These are phyloP conservation scores for Leptodermis oblonga DNA, from an alignment of 257 asterid genomes.

Conservation along the genomic window DNA sequence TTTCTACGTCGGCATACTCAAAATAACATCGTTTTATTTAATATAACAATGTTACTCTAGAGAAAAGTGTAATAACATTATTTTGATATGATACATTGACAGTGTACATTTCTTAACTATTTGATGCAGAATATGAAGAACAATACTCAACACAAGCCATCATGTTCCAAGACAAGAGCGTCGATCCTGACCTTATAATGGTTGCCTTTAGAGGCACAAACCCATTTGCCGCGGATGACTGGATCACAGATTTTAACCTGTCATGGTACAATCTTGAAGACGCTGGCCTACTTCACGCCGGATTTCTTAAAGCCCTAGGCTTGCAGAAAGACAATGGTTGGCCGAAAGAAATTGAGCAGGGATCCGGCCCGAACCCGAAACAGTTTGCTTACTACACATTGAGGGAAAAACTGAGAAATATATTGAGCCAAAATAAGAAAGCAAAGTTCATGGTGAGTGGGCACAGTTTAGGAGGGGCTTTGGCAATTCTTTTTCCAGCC, in stretches of 20 bases:
- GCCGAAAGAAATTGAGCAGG: slow-evolving; percentile 37
- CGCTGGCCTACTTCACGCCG: slow-evolving; percentile 53
- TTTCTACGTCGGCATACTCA: too few species aligned
- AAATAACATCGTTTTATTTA: too few species aligned
- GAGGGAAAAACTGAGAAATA: slow-evolving; percentile 35
- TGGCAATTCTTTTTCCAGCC: slow-evolving; percentile 48
- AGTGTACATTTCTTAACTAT: too few species aligned
- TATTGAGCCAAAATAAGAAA: slow-evolving; percentile 27
- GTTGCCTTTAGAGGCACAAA: slow-evolving; percentile 65
- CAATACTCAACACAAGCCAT: slow-evolving; percentile 38
- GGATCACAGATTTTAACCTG: slow-evolving; percentile 57
- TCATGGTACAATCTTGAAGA: slow-evolving; percentile 57
- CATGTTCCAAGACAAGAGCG: slow-evolving; percentile 39
- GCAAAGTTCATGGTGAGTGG: slow-evolving; percentile 55
- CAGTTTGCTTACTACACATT: slow-evolving; percentile 53
- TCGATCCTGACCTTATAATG: slow-evolving; percentile 35
- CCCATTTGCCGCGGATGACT: slow-evolving; percentile 46
- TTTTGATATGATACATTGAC: too few species aligned
- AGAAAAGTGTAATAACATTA: too few species aligned
- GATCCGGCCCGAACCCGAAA: slow-evolving; percentile 11
- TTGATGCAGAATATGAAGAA: slow-evolving; percentile 38
- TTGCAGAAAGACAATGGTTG: slow-evolving; percentile 43
- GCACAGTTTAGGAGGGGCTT: slow-evolving; percentile 80
- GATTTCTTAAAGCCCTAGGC: slow-evolving; percentile 68
- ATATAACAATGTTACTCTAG: too few species aligned